Evolutionary conservation across 805 yeast genomes (phyloP), one percentile per base, ranked within the genome.

Genomic region (Saturnispora kantuleensis): DNA sequence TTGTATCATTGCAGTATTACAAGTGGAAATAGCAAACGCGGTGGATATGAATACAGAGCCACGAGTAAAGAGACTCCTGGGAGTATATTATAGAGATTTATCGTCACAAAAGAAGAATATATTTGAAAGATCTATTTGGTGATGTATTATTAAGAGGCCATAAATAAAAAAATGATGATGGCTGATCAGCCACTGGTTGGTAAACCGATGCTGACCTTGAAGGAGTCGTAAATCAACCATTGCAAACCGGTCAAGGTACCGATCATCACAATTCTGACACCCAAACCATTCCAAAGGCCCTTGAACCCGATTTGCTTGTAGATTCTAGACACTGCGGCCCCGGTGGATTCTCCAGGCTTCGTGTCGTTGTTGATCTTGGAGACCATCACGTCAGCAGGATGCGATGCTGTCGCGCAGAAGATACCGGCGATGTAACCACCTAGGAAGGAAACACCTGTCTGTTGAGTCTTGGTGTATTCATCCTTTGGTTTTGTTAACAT

Each of bases 371-470:
- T 89, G 57, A 93, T 78, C 73, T 88, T 85, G 40, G 95, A 84
- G 21, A 90, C 97, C 95, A 93, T 81, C 31, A 90, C 97, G 65
- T 90, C 98, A n/a, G 97, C 97, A 16, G 98, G 98, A 64, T 93
- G 97, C 26, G 97, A 89, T 13, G 89, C 93, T 42, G 84, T 69
- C 7, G 98, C 97, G 71, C 97, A 90, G 69, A 89, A 77, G 45
- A 93, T 81, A 80, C 97, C 98, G 10, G 97, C 98, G 60, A 90
- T 76, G 69, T 90, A 90, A 62, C 98, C 97, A 64, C 96, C 96
- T 39, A 80, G 70, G 69, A 90, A 93, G 18, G 96, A 86, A 35
- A 93, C 95, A 42, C 96, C 95, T 17, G 96, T 90, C 67, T 93
- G 97, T 58, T 82, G 81, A 36, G 80, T 53, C 36, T 79, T 64